Percentiles rank a stretch among this genome's conserved stretches.
phyloP scores from a whole-genome alignment of 176 grass and related monocot species.

The Pharus latifolius region DNA sequence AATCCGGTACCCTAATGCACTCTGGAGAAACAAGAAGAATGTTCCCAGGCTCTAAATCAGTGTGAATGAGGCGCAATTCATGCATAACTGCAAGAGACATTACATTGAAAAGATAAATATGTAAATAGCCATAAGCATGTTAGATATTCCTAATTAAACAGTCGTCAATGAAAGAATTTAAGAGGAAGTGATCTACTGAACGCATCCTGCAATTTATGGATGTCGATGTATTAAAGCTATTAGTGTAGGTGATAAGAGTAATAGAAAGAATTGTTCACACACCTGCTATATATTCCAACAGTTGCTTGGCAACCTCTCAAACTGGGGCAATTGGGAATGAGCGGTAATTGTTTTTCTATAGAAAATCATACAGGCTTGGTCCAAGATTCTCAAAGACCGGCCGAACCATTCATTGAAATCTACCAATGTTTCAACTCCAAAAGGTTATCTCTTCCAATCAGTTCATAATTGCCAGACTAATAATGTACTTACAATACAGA shows the following conservation, averaged over 20 bases:
- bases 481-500: slow-evolving; percentile 49
- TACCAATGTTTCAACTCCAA: too few species aligned
- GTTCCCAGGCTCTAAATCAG: slow-evolving; percentile 68
- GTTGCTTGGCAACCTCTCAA: too few species aligned
- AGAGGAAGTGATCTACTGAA: too few species aligned
- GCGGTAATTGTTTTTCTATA: slow-evolving; percentile 52
- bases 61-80: slow-evolving; percentile 53
- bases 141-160: too few species aligned
- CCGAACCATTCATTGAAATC: slow-evolving; percentile 39
- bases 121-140: too few species aligned
- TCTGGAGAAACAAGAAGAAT: slow-evolving; percentile 52
- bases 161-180: too few species aligned
- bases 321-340: too few species aligned
- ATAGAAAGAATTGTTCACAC: background rate
- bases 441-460: background rate
- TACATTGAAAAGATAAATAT: slow-evolving; percentile 12
- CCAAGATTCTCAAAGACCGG: slow-evolving; percentile 66
- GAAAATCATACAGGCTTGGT: slow-evolving; percentile 50
- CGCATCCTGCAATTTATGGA: too few species aligned
- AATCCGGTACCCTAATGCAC: slow-evolving; percentile 50
- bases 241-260: background rate
- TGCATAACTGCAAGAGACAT: slow-evolving; percentile 47
- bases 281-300: too few species aligned
- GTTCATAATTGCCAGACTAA: slow-evolving; percentile 9
- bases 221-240: too few species aligned